A percentile compares a stretch with the other conserved stretches of the same genome.
phyloP scores from a whole-genome alignment of 352 stramenopile genomes.

The Vaucheria bursata region DNA sequence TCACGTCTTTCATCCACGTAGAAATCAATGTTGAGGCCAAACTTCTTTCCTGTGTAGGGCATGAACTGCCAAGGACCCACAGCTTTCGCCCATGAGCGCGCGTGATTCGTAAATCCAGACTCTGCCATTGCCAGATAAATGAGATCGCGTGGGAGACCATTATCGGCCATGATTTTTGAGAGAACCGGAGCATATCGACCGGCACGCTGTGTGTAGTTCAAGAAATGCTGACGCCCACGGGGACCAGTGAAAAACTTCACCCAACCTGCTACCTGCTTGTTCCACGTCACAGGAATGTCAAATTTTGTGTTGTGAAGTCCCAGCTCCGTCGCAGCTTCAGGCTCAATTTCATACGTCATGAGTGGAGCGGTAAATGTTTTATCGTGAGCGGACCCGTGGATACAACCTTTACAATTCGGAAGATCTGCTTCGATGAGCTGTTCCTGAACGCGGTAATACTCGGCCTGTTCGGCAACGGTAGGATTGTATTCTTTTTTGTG shows the following conservation, averaged over 20 bases:
- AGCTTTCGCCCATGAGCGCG: background rate
- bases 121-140: slow-evolving; percentile 1
- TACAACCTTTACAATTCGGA: background rate
- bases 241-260: background rate
- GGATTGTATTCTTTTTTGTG: too few species aligned
- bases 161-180: background rate
- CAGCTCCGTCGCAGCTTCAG: background rate
- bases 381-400: background rate
- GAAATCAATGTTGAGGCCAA: background rate
- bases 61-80: background rate
- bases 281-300: background rate
- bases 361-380: background rate
- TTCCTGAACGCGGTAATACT: background rate
- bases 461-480: too few species aligned
- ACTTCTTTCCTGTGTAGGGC: background rate
- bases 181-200: background rate
- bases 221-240: background rate
- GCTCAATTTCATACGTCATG: background rate
- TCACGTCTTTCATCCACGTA: background rate
- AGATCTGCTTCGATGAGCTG: background rate
- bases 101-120: background rate
- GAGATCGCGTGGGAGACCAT: background rate
- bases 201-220: background rate
- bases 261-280: background rate
- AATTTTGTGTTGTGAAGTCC: background rate